Evolutionary conservation across 2,329 filamentous ascomycete species (phyloP), one percentile per base, ranked within the genome.

Genomic region (Emergomyces orientalis): DNA sequence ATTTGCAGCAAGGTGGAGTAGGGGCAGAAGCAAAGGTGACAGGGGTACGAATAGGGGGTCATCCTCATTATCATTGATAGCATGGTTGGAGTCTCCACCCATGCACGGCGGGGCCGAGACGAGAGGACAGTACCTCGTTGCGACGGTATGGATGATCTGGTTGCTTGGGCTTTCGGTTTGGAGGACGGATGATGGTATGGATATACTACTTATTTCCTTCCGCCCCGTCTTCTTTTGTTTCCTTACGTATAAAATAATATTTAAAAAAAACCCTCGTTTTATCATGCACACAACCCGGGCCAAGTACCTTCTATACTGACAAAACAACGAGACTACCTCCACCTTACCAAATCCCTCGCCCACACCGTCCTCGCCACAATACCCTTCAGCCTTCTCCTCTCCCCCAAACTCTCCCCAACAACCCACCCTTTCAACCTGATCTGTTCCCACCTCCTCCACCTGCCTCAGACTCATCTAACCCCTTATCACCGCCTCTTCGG

Each of bases 271-370:
- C 30, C 19, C 17, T 27, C 8, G 19, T n/a, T 54, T 13, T 56
- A 41, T 34, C 1, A 3, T 4, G 25, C 3, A 57, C n/a, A 56
- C 41, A 19, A 4, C 17, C 41, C 17, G 8, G 2, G 17, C 37
- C 9, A 45, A 19, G 41, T 7, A 45, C 19, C 25, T 30, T 30
- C 47, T 8, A 17, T 13, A 11, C 52, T 55, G 17, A 55, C 30
- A 14, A 11, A 55, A 5, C 54, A 27, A 57, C n/a, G 66, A 85
- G 84, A 87, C 71, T 87, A 86, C 63, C 76, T 86, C 37, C 85
- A 87, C 70, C 73, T 87, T 30, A 86, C 85, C 30, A 86, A 86
- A 73, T 80, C 84, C 5, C 78, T 87, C 61, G 84, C 82, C 22
- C 82, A 84, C 56, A 78, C 86, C 59, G 83, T 77, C 27, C 77